These are phyloP conservation scores for Paecilomyces sp. DNA, from an alignment of 2,329 filamentous ascomycete species.

Conservation along the genomic window DNA sequence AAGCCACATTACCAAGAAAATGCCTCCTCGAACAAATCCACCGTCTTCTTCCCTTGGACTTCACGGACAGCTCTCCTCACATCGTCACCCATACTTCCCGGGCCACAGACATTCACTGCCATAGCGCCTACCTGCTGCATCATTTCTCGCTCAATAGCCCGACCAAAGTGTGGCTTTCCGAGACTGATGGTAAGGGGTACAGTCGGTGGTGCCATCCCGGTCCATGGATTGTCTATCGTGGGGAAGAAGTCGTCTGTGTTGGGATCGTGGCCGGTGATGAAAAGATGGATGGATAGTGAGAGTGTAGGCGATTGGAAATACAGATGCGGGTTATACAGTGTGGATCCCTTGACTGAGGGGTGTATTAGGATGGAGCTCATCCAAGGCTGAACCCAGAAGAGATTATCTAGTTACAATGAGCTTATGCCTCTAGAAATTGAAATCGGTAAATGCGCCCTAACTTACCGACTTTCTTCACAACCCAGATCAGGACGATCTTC, in stretches of 20 bases:
- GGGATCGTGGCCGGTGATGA: slow-evolving; percentile 17
- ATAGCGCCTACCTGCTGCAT: slow-evolving; percentile 23
- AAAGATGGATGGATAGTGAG: slow-evolving; percentile 20
- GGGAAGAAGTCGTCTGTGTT: slow-evolving; percentile 18
- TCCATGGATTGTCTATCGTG: slow-evolving; percentile 17
- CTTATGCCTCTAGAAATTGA: background rate
- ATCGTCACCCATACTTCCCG: slow-evolving; percentile 28
- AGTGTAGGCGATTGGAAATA: slow-evolving; percentile 19
- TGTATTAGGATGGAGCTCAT: slow-evolving; percentile 24
- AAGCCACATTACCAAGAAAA: background rate
- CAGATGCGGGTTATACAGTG: slow-evolving; percentile 13
- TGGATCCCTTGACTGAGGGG: slow-evolving; percentile 13
- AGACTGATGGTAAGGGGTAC: slow-evolving; percentile 17
- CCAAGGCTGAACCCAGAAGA: slow-evolving; percentile 28
- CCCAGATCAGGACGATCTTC: slow-evolving; percentile 23
- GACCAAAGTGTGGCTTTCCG: slow-evolving; percentile 20
- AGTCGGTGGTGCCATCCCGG: slow-evolving; percentile 13
- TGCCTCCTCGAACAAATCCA: background rate
- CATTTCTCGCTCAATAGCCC: slow-evolving; percentile 18
- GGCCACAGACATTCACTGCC: slow-evolving; percentile 32
- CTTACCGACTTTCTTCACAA: slow-evolving; percentile 24
- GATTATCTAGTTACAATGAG: slow-evolving; percentile 18
- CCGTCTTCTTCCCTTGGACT: background rate
- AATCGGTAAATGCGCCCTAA: background rate
- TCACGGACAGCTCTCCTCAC: slow-evolving; percentile 15